Evolutionary conservation across 1,139 yeast genomes (phyloP), one percentile per base, ranked within the genome.

Genomic region (Taphrina populina): DNA sequence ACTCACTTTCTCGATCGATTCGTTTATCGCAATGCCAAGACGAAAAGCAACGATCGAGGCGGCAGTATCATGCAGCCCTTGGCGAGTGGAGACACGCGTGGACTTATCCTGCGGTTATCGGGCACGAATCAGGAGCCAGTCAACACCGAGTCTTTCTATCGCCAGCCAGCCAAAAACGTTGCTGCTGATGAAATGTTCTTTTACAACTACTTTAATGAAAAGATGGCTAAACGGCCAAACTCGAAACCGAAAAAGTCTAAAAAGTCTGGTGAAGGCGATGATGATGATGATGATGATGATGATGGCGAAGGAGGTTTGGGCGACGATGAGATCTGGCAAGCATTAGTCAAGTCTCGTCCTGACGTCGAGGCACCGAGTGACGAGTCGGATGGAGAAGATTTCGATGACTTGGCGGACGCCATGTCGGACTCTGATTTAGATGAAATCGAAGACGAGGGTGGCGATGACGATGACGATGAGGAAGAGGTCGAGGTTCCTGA

Each of bases 51-150:
- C 39, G 43, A 24, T 36, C 65, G 70, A 15, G 97, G 97, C 66
- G 76, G 84, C 2, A 87, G 96, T 49, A 90, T 92, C 68, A 94
- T 94, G 97, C 98, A 92, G 74, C 97, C 98, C 51, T 76, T 94
- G 62, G 94, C 96, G 47, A 97, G 97, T 59, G 79, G 83, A 1
- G 88, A 84, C 60, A 73, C 74, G 44, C 83, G 88, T n/a, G 88
- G 86, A 6, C 73, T 86, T 58, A 77, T 88, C 62, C 88, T 88
- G 11, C 82, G 77, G 63, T 80, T 88, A 23, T 59, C 62, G 27
- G 55, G 59, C 34, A 67, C 68, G 58, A 43, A 47, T 2, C 79
- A 75, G 44, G 66, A 78, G 15, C 95, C 96, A 1, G 94, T 79
- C 4, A 90, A 88, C 66, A 78, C 92, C 2, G 81, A 83, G 63